phyloP scores from a whole-genome alignment of 306 rosid genomes.

The Cicer yamashitae region DNA sequence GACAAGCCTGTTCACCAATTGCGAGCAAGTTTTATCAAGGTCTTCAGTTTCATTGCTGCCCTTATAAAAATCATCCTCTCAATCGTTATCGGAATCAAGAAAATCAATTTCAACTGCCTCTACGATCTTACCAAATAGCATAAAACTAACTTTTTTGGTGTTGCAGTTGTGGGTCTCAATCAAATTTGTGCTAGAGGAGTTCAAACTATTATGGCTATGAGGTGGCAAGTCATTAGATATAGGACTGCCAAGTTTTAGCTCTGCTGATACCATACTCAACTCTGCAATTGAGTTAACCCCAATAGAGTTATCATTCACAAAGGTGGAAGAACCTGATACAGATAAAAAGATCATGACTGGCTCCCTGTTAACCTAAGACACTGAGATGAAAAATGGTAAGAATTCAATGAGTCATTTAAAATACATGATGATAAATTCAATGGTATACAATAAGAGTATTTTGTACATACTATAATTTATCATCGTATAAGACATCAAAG shows the following conservation, averaged over 20 bases:
- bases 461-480: too few species aligned
- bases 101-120: slow-evolving; percentile 48
- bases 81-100: slow-evolving; percentile 42
- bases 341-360: slow-evolving; percentile 75
- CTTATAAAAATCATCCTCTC: slow-evolving; percentile 41
- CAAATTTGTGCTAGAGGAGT: slow-evolving; percentile 47
- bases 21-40: background rate
- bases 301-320: slow-evolving; percentile 39
- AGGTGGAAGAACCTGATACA: slow-evolving; percentile 47
- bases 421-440: background rate
- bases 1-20: too few species aligned
- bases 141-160: slow-evolving; percentile 51
- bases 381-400: background rate
- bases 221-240: slow-evolving; percentile 57
- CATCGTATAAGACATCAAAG: too few species aligned
- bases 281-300: slow-evolving; percentile 44
- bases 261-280: slow-evolving; percentile 49
- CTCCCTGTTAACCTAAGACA: slow-evolving; percentile 73
- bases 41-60: slow-evolving; percentile 44
- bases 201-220: slow-evolving; percentile 63
- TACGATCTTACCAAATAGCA: slow-evolving; percentile 69
- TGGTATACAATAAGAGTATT: too few species aligned
- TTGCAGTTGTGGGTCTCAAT: slow-evolving; percentile 49
- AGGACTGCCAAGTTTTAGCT: slow-evolving; percentile 56
- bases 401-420: slow-evolving; percentile 28